Conservation (phyloP, 169 alveolate genomes). For the Babesia bovis region DNA sequence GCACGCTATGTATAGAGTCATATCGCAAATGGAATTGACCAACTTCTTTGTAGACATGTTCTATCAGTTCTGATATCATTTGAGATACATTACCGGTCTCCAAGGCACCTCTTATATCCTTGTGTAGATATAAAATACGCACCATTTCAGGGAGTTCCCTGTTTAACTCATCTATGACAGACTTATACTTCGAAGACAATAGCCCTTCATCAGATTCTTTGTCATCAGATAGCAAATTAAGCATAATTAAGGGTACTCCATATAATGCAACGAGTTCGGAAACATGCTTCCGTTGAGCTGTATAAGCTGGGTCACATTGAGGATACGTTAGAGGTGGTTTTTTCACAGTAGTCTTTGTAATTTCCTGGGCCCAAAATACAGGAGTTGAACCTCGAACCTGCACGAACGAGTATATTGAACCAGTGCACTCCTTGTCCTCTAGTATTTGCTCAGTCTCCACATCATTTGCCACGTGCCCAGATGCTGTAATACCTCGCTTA, state of each 20-base stretch:
- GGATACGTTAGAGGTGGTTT: conserved; percentile 74
- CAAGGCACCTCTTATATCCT: conserved; percentile 60
- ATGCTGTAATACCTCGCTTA: conserved; percentile 90
- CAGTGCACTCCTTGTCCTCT: conserved; percentile 68
- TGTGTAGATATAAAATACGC: conserved; percentile 50
- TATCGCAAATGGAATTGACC: conserved; percentile 43
- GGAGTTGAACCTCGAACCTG: conserved; percentile 97
- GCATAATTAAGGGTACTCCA: conserved; percentile 69
- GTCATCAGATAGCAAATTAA: conserved; percentile 69
- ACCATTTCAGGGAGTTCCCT: conserved; percentile 56
- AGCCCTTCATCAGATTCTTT: conserved; percentile 63
- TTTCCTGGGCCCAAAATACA: conserved; percentile 87
- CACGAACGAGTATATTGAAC: conserved; percentile 83
- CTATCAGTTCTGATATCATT: conserved; percentile 57
- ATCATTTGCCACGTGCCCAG: conserved; percentile 87
- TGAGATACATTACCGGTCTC: conserved; percentile 49
- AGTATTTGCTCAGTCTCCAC: conserved; percentile 94
- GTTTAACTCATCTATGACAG: conserved; percentile 45
- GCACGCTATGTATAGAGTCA: conserved; percentile 48
- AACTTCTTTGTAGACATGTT: conserved; percentile 20
- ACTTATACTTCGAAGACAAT: conserved; percentile 54
- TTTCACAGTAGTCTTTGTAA: conserved; percentile 55
- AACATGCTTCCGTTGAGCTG: conserved; percentile 62
- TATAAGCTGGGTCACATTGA: conserved; percentile 81
- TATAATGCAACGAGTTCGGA: conserved; percentile 34